Conservation (phyloP, 208 protist species). For the Novymonas esmeraldas region DNA sequence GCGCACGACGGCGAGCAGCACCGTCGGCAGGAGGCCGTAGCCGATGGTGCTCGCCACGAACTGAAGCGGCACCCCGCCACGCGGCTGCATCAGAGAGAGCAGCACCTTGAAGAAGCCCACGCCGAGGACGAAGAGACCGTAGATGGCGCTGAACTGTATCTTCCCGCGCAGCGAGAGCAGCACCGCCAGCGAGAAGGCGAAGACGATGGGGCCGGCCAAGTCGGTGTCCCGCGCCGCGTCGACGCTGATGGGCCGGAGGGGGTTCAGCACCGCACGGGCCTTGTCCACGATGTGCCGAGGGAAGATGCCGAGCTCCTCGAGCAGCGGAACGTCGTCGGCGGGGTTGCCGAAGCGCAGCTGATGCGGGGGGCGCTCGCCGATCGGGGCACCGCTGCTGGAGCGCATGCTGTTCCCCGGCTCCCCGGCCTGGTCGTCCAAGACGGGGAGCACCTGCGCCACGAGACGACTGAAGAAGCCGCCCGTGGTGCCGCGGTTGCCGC, state of each 20-base stretch:
- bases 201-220: conserved; percentile 73
- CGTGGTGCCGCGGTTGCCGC: neutral
- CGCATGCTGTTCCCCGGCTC: neutral
- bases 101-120: conserved; percentile 72
- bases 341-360: conserved; percentile 82
- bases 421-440: conserved; percentile 18
- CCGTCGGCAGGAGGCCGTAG: conserved; percentile 80
- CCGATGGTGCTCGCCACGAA: conserved; percentile 80
- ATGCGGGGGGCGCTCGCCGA: conserved; percentile 40
- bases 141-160: conserved; percentile 86
- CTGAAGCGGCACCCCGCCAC: conserved; percentile 48
- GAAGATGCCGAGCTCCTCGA: conserved; percentile 82
- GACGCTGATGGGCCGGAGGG: conserved; percentile 43
- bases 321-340: conserved; percentile 80
- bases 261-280: conserved; percentile 71
- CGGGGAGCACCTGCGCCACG: conserved; percentile 21
- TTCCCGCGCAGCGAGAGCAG: conserved; percentile 76
- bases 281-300: conserved; percentile 61
- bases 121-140: conserved; percentile 75
- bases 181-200: conserved; percentile 70
- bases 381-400: neutral
- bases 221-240: conserved; percentile 61
- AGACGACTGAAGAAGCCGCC: conserved; percentile 25
- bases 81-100: conserved; percentile 71
- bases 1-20: conserved; percentile 61